These are phyloP conservation scores for Penicillium brasilianum DNA, from an alignment of 2,329 filamentous ascomycete genomes.

Conservation along the genomic window DNA sequence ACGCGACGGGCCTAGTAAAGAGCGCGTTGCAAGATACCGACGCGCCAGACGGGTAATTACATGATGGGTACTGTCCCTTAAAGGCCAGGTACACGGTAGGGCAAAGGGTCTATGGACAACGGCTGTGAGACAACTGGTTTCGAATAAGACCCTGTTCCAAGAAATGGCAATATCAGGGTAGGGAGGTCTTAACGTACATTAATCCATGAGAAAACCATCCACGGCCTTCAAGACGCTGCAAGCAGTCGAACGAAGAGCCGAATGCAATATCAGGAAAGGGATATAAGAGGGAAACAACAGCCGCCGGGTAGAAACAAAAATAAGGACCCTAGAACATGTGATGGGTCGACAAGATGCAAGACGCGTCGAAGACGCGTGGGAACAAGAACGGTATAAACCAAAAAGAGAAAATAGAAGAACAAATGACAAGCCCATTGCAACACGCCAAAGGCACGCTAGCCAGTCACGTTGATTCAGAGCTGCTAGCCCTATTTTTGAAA, in stretches of 20 bases:
- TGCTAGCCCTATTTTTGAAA: slow-evolving; percentile 38
- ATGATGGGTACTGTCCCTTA: slow-evolving; percentile 33
- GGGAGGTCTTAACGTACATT: slow-evolving; percentile 59
- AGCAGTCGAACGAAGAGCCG: slow-evolving; percentile 43
- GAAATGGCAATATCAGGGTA: slow-evolving; percentile 46
- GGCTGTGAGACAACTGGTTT: slow-evolving; percentile 53
- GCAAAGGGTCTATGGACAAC: slow-evolving; percentile 48
- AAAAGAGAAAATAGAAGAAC: slow-evolving; percentile 24
- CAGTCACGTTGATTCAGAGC: slow-evolving; percentile 39
- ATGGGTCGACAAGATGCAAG: slow-evolving; percentile 42
- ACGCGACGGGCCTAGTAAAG: slow-evolving; percentile 9
- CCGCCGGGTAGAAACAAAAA: slow-evolving; percentile 34
- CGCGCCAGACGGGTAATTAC: slow-evolving; percentile 42
- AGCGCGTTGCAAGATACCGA: slow-evolving; percentile 33
- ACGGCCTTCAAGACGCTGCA: slow-evolving; percentile 41
- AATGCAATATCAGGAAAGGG: slow-evolving; percentile 41
- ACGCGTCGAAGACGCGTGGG: slow-evolving; percentile 37
- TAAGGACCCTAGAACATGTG: slow-evolving; percentile 38
- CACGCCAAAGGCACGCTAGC: slow-evolving; percentile 45
- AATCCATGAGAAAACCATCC: slow-evolving; percentile 44
- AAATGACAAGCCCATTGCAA: slow-evolving; percentile 32
- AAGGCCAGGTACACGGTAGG: slow-evolving; percentile 37
- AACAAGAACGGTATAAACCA: slow-evolving; percentile 29
- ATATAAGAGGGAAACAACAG: slow-evolving; percentile 33
- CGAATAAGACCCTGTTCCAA: slow-evolving; percentile 49